Conservation (phyloP, 176 grass and related monocot species). For the Zizania latifolia region DNA sequence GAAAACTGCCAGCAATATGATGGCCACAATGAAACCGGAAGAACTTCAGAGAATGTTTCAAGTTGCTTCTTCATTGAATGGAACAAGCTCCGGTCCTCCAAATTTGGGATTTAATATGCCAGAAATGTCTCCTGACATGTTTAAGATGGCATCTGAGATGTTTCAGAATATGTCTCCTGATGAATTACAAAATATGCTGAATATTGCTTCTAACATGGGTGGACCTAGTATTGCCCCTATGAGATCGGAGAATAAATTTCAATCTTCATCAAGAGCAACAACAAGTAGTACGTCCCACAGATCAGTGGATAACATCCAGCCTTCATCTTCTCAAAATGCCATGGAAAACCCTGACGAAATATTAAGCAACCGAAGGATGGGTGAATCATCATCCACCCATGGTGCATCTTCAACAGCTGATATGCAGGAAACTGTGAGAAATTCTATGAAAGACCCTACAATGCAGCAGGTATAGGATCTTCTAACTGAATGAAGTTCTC, state of each 20-base stretch:
- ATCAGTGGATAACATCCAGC: constrained; percentile 29
- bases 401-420: constrained; percentile 45
- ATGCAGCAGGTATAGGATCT: constrained; percentile 72
- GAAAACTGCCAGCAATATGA: constrained; percentile 77
- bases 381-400: constrained; percentile 42
- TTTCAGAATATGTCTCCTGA: constrained; percentile 82
- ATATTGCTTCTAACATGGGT: constrained; percentile 61
- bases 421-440: constrained; percentile 68
- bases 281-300: not conserved
- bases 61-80: constrained; percentile 69
- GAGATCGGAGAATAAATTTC: constrained; percentile 28
- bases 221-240: constrained; percentile 29
- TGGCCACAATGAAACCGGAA: constrained; percentile 82
- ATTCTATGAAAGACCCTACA: constrained; percentile 87
- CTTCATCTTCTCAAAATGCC: constrained; percentile 23
- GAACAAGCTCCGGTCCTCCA: constrained; percentile 36
- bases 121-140: constrained; percentile 87
- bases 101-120: constrained; percentile 65
- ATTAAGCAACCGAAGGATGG: constrained; percentile 35
- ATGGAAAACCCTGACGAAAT: constrained; percentile 15
- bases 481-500: not conserved
- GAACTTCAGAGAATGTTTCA: constrained; percentile 93
- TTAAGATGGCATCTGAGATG: constrained; percentile 82
- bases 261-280: constrained; percentile 30
- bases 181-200: constrained; percentile 79